phyloP scores from a whole-genome alignment of 1,284 basidiomycete genomes.

The Trichosporon ovoides region DNA sequence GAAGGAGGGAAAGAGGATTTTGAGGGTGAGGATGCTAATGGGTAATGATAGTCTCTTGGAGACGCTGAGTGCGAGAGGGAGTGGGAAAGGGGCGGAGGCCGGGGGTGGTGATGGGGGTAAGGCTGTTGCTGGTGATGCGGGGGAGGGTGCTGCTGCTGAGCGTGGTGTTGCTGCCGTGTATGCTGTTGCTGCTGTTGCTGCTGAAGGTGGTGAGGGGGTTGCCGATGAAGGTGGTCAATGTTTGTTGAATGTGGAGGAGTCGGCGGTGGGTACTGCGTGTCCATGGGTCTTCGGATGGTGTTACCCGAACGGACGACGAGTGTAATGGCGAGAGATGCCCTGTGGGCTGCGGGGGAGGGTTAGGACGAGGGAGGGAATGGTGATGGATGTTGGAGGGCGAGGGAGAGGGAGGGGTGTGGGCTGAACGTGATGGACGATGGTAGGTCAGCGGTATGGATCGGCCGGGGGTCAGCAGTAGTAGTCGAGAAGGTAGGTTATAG shows the following conservation, averaged over 20 bases:
- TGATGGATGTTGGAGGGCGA: constrained; percentile 4
- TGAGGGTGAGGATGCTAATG: constrained; percentile 3
- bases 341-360: constrained; percentile 2
- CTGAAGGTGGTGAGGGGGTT: not conserved
- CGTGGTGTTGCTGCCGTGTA: not conserved
- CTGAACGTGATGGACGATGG: not conserved
- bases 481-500: constrained; percentile 44
- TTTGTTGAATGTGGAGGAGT: constrained; percentile 8
- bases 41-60: not conserved
- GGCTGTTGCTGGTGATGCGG: not conserved
- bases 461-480: constrained; percentile 29
- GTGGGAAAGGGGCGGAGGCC: not conserved
- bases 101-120: not conserved
- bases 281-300: constrained; percentile 13
- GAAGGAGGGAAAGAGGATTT: not conserved
- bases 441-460: too few species aligned
- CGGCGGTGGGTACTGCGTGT: constrained; percentile 12
- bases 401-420: not conserved
- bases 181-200: not conserved
- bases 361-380: constrained; percentile 7
- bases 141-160: not conserved
- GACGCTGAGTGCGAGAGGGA: not conserved
- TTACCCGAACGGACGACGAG: constrained; percentile 11
- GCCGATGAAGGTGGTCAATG: constrained; percentile 4
- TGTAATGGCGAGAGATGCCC: constrained; percentile 2